Evolutionary conservation across 2,329 filamentous ascomycete species (phyloP), one percentile per base, ranked within the genome.

Genomic region (Aspergillus quadricinctus): DNA sequence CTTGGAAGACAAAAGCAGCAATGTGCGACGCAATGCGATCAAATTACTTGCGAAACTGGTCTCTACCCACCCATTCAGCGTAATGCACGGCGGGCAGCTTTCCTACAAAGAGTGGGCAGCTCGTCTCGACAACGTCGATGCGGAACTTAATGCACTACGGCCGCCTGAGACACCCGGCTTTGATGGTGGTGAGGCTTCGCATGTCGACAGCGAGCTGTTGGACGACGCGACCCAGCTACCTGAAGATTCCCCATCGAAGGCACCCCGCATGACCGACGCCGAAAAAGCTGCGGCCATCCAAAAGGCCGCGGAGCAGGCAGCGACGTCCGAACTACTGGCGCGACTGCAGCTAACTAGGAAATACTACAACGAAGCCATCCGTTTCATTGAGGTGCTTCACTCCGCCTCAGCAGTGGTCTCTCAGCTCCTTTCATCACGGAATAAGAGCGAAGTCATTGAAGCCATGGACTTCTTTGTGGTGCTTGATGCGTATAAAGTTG

Each of bases 401-500:
- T 85, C 88, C 10, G 90, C 90, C 23, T 95, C 92, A 1, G 82
- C 83, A 8, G 86, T 86, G 2, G 87, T 97, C 35, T 91, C 88
- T 60, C 93, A 97, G 73, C 81, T 99, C 19, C 82, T 99, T 3
- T 90, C 91, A 5, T 95, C 94, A 29, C 90, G 90, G 69, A 99
- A 99, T 80, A 99, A 99, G 81, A 96, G 90, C 66, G 94, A 99
- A 72, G 90, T 97, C 27, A 96, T 99, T 60, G 95, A 99, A 73
- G 94, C 95, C 17, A 99, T 99, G 86, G 94, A 99, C 71, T 99
- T 95, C 75, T 96, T 99, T 64, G 92, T 95, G 64, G 86, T 96
- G 48, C 88, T 94, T 48, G 92, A 99, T 72, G 93, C 92, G 5
- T 97, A 97, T 81, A 94, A 95, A 72, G 88, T 99, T 57, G 90